Conservation (phyloP, 371 early-diverging fungal genomes). For the Apophysomyces ossiformis region DNA sequence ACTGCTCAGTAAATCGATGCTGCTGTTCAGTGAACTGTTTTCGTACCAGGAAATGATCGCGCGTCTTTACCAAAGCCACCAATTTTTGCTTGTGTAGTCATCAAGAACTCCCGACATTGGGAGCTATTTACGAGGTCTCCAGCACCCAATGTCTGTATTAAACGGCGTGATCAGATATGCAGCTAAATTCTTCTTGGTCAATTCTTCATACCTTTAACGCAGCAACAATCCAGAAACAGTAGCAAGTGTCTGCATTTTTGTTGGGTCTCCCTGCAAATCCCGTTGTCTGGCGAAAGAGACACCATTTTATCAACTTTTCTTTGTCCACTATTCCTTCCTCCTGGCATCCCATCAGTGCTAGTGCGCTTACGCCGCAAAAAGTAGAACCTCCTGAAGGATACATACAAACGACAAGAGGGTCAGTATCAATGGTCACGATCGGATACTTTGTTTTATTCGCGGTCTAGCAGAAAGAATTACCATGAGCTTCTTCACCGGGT, state of each 20-base stretch:
- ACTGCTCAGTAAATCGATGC: not conserved
- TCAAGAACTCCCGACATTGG: conserved; percentile 61
- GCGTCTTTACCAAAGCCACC: conserved; percentile 88
- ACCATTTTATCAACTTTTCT: conserved; percentile 77
- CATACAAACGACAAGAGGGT: no score
- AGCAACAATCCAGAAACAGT: conserved; percentile 98
- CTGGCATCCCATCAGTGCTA: conserved; percentile 72
- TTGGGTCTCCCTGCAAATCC: conserved; percentile 95
- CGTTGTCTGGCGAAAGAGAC: conserved; percentile 70
- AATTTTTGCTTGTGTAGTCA: conserved; percentile 60
- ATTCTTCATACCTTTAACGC: conserved; percentile 58
- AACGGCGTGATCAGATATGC: no score
- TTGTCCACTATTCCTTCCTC: conserved; percentile 63
- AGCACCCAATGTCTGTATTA: conserved; percentile 29
- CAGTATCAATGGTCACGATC: conserved; percentile 70
- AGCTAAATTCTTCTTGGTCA: not conserved
- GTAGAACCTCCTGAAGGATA: conserved; percentile 75
- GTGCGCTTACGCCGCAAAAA: conserved; percentile 89
- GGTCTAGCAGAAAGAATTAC: conserved; percentile 46
- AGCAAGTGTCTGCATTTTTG: conserved; percentile 96
- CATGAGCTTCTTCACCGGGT: conserved; percentile 88
- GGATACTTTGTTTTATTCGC: no score
- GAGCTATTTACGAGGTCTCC: conserved; percentile 68
- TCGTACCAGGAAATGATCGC: conserved; percentile 64
- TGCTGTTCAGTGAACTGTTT: not conserved